Percentiles rank a stretch among this genome's conserved stretches.
phyloP scores from a whole-genome alignment of 371 early-diverging fungal species.

The Capillidium rhysosporum region DNA sequence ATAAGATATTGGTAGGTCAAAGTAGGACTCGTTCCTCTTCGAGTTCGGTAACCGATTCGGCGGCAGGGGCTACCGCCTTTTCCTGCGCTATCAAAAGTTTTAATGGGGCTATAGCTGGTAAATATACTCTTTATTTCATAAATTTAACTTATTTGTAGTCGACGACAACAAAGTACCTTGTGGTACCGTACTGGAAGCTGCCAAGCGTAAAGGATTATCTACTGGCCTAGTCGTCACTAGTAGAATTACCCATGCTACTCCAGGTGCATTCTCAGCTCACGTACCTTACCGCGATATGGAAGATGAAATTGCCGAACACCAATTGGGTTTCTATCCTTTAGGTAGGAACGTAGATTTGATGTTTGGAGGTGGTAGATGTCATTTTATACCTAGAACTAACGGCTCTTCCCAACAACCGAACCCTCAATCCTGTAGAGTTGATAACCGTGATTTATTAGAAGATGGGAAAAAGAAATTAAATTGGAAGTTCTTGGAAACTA shows the following conservation, averaged over 20 bases:
- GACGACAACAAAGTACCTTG: slow-evolving; percentile 43
- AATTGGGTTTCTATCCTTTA: slow-evolving; percentile 64
- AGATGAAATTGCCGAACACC: slow-evolving; percentile 67
- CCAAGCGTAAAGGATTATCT: slow-evolving; percentile 48
- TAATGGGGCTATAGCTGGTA: slow-evolving; percentile 72
- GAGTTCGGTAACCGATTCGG: slow-evolving; percentile 80
- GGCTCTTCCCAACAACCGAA: background rate
- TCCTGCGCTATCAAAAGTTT: slow-evolving; percentile 65
- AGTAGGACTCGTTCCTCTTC: slow-evolving; percentile 66
- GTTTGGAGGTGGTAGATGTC: slow-evolving; percentile 82
- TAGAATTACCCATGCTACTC: slow-evolving; percentile 81
- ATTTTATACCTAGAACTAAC: slow-evolving; percentile 43
- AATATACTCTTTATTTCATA: background rate
- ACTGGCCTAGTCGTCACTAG: slow-evolving; percentile 87
- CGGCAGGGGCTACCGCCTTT: slow-evolving; percentile 91
- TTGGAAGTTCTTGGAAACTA: slow-evolving; percentile 30
- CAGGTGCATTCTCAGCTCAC: slow-evolving; percentile 64
- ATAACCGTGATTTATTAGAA: slow-evolving; percentile 35
- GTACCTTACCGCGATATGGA: slow-evolving; percentile 52
- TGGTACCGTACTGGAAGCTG: slow-evolving; percentile 86
- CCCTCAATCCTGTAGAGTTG: slow-evolving; percentile 39
- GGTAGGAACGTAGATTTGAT: slow-evolving; percentile 68
- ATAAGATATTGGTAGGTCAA: slow-evolving; percentile 64
- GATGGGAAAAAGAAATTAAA: slow-evolving; percentile 21
- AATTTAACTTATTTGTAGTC: slow-evolving; percentile 15